Evolutionary conservation across 225 moss, liverwort and hornwort genomes (phyloP).

Genomic region (Polytrichum formosum): DNA sequence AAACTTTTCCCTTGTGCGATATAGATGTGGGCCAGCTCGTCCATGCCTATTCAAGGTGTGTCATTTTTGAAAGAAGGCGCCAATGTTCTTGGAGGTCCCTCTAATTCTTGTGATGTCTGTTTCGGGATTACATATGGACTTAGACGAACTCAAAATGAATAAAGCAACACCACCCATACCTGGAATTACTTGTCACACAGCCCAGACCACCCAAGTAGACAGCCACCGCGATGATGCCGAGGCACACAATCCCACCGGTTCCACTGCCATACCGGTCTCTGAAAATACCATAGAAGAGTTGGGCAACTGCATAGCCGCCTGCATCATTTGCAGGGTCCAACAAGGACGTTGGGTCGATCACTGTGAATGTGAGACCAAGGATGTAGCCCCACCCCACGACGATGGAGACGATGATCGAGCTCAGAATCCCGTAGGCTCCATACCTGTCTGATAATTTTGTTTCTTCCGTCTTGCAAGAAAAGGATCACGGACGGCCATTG

Average conservation of each 20-base stretch:
- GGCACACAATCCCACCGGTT: constrained; percentile 55
- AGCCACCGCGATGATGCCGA: constrained; percentile 46
- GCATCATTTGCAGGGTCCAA: constrained; percentile 50
- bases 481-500: too few species aligned
- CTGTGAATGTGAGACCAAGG: constrained; percentile 42
- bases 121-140: too few species aligned
- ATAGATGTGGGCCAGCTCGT: too few species aligned
- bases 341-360: constrained; percentile 34
- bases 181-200: constrained; percentile 62
- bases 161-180: constrained; percentile 14
- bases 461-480: constrained; percentile 48
- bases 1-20: too few species aligned
- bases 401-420: constrained; percentile 35
- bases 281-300: constrained; percentile 65
- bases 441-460: constrained; percentile 55
- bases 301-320: constrained; percentile 55
- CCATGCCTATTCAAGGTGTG: too few species aligned
- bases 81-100: too few species aligned
- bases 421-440: constrained; percentile 54
- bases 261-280: constrained; percentile 48
- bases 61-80: too few species aligned
- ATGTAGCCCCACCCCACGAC: constrained; percentile 47
- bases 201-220: constrained; percentile 49
- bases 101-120: too few species aligned
- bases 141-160: too few species aligned